These are phyloP conservation scores for Apostasia shenzhenica DNA, from an alignment of 106 monocot species.

Conservation along the genomic window DNA sequence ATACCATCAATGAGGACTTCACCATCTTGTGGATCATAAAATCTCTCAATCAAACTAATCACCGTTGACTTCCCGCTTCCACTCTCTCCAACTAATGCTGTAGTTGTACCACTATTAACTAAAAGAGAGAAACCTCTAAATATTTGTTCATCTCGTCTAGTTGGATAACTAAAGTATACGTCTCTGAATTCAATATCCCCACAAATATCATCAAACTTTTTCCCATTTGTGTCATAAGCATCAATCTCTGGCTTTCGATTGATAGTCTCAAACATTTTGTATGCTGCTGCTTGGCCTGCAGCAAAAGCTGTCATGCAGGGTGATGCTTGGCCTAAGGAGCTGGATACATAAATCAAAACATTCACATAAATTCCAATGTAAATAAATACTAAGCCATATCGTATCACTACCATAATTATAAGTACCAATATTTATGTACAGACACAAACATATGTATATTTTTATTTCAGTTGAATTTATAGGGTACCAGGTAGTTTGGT, in stretches of 20 bases:
- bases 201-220: slow-evolving; percentile 8
- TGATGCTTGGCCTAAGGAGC: slow-evolving; percentile 37
- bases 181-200: not conserved
- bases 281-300: slow-evolving; percentile 31
- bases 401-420: not conserved
- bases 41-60: slow-evolving; percentile 21
- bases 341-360: not conserved
- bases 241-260: slow-evolving; percentile 38
- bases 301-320: slow-evolving; percentile 31
- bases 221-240: slow-evolving; percentile 23
- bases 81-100: not conserved
- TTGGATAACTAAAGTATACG: slow-evolving; percentile 27
- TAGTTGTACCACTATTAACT: slow-evolving; percentile 15
- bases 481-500: no score
- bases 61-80: slow-evolving; percentile 29
- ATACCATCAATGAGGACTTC: slow-evolving; percentile 27
- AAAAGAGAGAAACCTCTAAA: slow-evolving; percentile 18
- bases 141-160: slow-evolving; percentile 22
- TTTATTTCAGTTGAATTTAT: no score
- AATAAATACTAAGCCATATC: not conserved
- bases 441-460: no score
- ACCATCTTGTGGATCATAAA: slow-evolving; percentile 23
- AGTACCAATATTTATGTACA: not conserved
- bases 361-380: not conserved
- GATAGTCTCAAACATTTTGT: slow-evolving; percentile 29